Evolutionary conservation across 371 early-diverging fungal species (phyloP), one percentile per base, ranked within the genome.

Genomic region (Thermomucor indicae-seudaticae): DNA sequence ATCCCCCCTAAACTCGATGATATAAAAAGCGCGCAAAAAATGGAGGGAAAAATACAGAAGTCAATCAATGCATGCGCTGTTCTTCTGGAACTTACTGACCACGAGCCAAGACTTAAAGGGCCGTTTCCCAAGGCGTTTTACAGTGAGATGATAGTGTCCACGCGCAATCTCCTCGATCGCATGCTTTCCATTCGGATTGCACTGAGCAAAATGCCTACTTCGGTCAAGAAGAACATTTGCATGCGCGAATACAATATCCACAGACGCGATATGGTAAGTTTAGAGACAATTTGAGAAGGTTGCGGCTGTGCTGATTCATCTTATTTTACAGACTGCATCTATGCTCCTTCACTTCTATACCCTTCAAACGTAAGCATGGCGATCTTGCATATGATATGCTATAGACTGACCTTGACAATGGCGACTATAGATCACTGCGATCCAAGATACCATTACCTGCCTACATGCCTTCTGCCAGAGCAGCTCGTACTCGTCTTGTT

Each of bases 51-150:
- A 8, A 61, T 76, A 16, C 70, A 72, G 27, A 57, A 62, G 14
- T 60, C 71, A 0, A 66, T 72, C 34, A 57, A 64, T 40, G 62
- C 71, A 16, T 70, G 75, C 17, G 44, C 50, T 17, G 62, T 75
- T n/a, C 51, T 83, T 14, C 44, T 83, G 20, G 75, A 72, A 19
- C 51, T 83, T 22, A 80, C 83, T 1, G 71, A 64, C 17, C 65
- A 78, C 34, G 85, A 84, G 46, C 85, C 82, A 8, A 60, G 81
- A 10, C 51, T 84, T 23, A 80, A 77, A 40, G 82, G 75, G 7
- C 73, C 80, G 12, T 84, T 82, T 49, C 80, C 81, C 0, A 67
- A 71, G 47, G 64, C 59, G 24, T 70, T 84, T 35, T 84, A 81
- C 47, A 58, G 56, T 30, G 74, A 79, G 41, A 75, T 82, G 58